phyloP scores from a whole-genome alignment of 176 grass and related monocot species.

The Poa pratensis region DNA sequence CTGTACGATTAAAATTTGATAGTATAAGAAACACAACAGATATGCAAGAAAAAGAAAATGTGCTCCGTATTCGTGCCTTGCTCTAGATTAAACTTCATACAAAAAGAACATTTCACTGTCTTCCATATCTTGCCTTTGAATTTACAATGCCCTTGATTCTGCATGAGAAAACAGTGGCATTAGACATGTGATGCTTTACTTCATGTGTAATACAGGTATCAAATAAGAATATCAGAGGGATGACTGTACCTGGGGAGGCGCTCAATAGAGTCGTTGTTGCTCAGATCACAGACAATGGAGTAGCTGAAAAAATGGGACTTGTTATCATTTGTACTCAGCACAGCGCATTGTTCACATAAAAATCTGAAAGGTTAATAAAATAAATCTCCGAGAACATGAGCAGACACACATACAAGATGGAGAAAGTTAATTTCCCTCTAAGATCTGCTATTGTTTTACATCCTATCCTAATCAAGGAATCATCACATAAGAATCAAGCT shows the following conservation, averaged over 20 bases:
- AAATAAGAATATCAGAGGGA: constrained; percentile 12
- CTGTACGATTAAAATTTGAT: constrained; percentile 57
- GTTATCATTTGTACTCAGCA: constrained; percentile 38
- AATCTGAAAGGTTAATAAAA: not conserved
- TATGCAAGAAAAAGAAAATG: not conserved
- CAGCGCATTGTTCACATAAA: not conserved
- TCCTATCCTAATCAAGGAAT: too few relatives aligned
- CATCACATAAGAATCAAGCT: too few relatives aligned
- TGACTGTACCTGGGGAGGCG: constrained; percentile 68
- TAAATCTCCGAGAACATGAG: not conserved
- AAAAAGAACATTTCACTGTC: constrained; percentile 1
- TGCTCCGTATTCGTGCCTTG: not conserved
- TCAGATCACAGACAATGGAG: constrained; percentile 56
- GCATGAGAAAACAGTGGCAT: constrained; percentile 41
- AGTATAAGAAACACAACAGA: constrained; percentile 10
- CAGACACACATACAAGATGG: not conserved
- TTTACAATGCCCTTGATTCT: constrained; percentile 88
- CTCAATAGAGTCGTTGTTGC: constrained; percentile 75
- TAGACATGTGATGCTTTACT: not conserved
- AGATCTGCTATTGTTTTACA: too few relatives aligned
- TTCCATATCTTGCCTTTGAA: constrained; percentile 69
- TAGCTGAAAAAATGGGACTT: constrained; percentile 58
- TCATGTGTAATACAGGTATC: not conserved
- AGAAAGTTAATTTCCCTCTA: too few relatives aligned
- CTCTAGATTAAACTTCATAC: constrained; percentile 24